phyloP scores from a whole-genome alignment of 345 rosid genomes.

The Aquilaria yunnanensis region DNA sequence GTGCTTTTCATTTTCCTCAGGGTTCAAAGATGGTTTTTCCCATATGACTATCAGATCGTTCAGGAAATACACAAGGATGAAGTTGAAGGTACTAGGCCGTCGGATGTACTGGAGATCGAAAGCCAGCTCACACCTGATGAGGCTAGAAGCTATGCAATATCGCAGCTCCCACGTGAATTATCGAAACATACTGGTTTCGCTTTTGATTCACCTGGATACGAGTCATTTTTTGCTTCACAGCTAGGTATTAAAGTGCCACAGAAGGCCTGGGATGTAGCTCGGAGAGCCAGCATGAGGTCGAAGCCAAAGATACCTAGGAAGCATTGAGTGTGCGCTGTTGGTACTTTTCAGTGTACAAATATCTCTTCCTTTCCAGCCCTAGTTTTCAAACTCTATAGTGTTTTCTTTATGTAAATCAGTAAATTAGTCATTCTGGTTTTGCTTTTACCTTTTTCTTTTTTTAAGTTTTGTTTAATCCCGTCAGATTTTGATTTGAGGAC shows the following conservation, averaged over 20 bases:
- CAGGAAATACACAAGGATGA: conserved; percentile 88
- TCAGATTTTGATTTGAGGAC: background rate
- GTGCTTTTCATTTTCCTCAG: conserved; percentile 28
- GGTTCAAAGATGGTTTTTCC: conserved; percentile 90
- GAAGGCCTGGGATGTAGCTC: conserved; percentile 97
- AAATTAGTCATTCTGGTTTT: conserved; percentile 9
- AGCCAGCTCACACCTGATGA: conserved; percentile 69
- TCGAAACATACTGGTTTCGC: conserved; percentile 96
- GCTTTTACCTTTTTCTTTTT: background rate
- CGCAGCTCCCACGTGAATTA: conserved; percentile 80
- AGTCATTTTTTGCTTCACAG: conserved; percentile 94
- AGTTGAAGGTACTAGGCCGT: conserved; percentile 37
- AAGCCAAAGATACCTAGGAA: conserved; percentile 41
- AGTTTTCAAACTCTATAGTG: conserved; percentile 1
- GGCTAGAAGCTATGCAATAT: conserved; percentile 74
- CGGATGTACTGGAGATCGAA: conserved; percentile 41
- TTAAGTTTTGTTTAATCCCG: conserved; percentile 1
- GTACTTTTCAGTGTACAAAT: conserved; percentile 7
- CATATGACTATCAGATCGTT: conserved; percentile 88
- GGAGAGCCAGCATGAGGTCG: conserved; percentile 83
- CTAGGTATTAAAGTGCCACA: conserved; percentile 82
- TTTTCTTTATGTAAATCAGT: conserved; percentile 6
- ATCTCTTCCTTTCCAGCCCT: background rate
- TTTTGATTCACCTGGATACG: conserved; percentile 96
- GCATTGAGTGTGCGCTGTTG: conserved; percentile 12